Conservation (phyloP, 2,329 filamentous ascomycete species). For the Zalaria obscura region DNA sequence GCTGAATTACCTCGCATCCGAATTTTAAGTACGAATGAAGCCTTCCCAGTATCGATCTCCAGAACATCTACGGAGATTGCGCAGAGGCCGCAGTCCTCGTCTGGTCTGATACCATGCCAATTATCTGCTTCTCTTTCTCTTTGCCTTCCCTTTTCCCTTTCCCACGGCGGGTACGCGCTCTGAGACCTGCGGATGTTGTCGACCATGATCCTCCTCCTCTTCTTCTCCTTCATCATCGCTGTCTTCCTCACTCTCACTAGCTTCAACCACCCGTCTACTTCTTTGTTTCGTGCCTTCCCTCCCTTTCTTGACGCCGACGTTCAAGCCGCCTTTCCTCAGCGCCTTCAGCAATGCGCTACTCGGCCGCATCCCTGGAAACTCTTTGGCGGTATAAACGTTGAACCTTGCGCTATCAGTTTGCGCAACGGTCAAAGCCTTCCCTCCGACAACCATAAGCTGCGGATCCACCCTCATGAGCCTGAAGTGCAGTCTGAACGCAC, state of each 20-base stretch:
- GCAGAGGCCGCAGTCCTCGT: too few species aligned
- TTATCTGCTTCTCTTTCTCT: conserved; percentile 2
- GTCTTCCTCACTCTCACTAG: conserved; percentile 25
- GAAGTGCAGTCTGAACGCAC: conserved; percentile 62
- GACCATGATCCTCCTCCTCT: conserved; percentile 68
- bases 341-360: conserved; percentile 61
- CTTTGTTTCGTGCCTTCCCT: conserved; percentile 42
- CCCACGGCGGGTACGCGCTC: not conserved
- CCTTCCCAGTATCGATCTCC: too few species aligned
- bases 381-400: conserved; percentile 69
- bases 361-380: conserved; percentile 72
- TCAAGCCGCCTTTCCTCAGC: conserved; percentile 65
- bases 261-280: conserved; percentile 18
- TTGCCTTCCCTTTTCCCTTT: conserved; percentile 1
- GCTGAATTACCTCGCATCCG: too few species aligned
- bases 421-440: conserved; percentile 33
- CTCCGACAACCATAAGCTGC: conserved; percentile 38
- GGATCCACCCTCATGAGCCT: conserved; percentile 59
- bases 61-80: too few species aligned
- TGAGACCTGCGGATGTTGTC: conserved; percentile 1
- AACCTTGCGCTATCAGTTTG: conserved; percentile 55
- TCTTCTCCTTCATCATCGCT: conserved; percentile 21
- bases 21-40: too few species aligned
- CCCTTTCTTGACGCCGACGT: conserved; percentile 77
- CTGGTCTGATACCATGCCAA: not conserved